Conservation (phyloP, 345 rosid species). For the Citrus glauca region DNA sequence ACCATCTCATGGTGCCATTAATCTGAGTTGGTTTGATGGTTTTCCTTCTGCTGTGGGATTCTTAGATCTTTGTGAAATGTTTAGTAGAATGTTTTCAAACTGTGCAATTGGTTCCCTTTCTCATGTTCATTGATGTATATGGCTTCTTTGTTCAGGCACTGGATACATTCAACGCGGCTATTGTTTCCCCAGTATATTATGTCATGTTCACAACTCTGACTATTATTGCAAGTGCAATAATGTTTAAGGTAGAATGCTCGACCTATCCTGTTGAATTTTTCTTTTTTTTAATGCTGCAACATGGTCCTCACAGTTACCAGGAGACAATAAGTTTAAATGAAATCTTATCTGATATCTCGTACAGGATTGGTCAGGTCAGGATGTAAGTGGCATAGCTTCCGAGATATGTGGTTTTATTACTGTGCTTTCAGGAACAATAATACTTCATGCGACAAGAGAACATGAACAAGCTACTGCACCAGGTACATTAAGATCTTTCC, state of each 20-base stretch:
- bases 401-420: conserved; percentile 92
- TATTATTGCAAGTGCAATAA: conserved; percentile 73
- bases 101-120: neutral
- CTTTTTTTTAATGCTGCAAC: conserved; percentile 1
- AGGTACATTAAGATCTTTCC: conserved; percentile 34
- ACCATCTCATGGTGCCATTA: conserved; percentile 4
- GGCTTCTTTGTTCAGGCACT: conserved; percentile 48
- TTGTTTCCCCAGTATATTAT: conserved; percentile 88
- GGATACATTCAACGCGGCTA: conserved; percentile 80
- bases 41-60: neutral
- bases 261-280: neutral
- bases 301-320: neutral
- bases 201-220: conserved; percentile 93
- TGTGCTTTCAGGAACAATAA: conserved; percentile 75
- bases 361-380: conserved; percentile 93
- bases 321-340: neutral
- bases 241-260: conserved; percentile 66
- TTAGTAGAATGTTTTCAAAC: neutral
- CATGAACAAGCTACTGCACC: conserved; percentile 54
- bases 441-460: conserved; percentile 82
- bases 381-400: conserved; percentile 66
- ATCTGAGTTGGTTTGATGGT: neutral
- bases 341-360: conserved; percentile 9
- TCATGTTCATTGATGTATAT: neutral
- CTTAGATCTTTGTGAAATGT: neutral